Evolutionary conservation across 257 asterid species (phyloP).

Genomic region (Echium plantagineum): DNA sequence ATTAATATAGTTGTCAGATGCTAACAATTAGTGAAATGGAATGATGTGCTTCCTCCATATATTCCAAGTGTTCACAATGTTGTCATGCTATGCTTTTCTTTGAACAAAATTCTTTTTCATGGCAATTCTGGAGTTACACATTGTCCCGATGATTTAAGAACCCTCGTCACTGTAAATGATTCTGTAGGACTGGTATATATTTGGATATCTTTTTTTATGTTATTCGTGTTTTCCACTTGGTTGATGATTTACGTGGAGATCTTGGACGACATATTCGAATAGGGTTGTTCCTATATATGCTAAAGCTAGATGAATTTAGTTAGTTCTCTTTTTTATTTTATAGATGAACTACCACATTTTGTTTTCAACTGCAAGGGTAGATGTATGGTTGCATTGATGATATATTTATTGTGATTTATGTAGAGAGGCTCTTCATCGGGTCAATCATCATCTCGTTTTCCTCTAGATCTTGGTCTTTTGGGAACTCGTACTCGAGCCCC

Average conservation of each 20-base stretch:
- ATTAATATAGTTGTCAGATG: neutral
- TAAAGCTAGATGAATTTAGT: too few species aligned
- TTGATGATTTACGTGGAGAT: too few species aligned
- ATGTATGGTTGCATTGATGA: neutral
- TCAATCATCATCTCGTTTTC: slow-evolving; percentile 33
- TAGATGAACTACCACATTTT: too few species aligned
- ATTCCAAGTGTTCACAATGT: neutral
- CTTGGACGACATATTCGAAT: too few species aligned
- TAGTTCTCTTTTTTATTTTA: too few species aligned
- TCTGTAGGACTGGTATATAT: too few species aligned
- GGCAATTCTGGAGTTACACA: neutral
- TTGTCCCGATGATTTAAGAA: neutral
- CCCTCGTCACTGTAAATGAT: neutral
- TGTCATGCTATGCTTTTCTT: neutral
- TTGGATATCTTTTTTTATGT: too few species aligned
- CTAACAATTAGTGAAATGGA: neutral
- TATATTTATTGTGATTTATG: slow-evolving; percentile 6
- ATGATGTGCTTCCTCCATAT: neutral
- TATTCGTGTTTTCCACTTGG: too few species aligned
- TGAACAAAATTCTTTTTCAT: neutral
- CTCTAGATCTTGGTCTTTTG: slow-evolving; percentile 32
- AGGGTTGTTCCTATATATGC: too few species aligned
- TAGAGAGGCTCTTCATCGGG: slow-evolving; percentile 42
- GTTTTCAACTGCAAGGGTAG: too few species aligned
- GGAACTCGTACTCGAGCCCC: slow-evolving; percentile 35